Conservation (phyloP, 352 stramenopile genomes). For the Pseudoperonospora humuli region DNA sequence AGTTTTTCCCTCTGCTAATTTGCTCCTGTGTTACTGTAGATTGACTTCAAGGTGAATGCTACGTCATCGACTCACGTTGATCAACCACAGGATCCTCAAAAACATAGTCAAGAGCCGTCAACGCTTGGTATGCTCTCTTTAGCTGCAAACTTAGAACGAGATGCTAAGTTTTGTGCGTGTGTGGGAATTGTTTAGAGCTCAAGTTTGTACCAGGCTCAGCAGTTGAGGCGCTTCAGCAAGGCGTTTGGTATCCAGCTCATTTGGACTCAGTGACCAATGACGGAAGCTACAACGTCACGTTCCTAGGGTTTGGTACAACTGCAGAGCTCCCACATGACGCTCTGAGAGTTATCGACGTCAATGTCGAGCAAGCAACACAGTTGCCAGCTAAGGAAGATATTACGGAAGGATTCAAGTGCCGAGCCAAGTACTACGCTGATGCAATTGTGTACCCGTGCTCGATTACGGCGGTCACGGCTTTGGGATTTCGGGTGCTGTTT, state of each 20-base stretch:
- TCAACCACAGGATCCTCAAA: background rate
- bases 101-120: background rate
- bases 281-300: conserved; percentile 62
- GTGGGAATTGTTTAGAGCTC: conserved; percentile 18
- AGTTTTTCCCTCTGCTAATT: conserved; percentile 3
- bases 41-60: conserved; percentile 28
- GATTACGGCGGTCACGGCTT: conserved; percentile 51
- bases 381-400: conserved; percentile 37
- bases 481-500: conserved; percentile 84
- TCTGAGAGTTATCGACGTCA: conserved; percentile 39
- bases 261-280: conserved; percentile 48
- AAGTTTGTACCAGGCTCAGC: conserved; percentile 37
- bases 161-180: background rate
- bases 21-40: conserved; percentile 12
- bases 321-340: conserved; percentile 35
- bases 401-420: conserved; percentile 49
- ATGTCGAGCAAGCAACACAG: conserved; percentile 10
- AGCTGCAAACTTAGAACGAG: background rate
- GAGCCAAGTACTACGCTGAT: conserved; percentile 79
- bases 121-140: conserved; percentile 8
- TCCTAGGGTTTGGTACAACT: conserved; percentile 63
- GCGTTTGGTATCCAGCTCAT: conserved; percentile 58
- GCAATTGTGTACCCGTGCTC: conserved; percentile 62
- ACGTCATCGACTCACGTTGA: background rate
- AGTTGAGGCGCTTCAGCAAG: conserved; percentile 56